Evolutionary conservation across 1,284 basidiomycete genomes (phyloP).

Genomic region (Vanrija sp.): DNA sequence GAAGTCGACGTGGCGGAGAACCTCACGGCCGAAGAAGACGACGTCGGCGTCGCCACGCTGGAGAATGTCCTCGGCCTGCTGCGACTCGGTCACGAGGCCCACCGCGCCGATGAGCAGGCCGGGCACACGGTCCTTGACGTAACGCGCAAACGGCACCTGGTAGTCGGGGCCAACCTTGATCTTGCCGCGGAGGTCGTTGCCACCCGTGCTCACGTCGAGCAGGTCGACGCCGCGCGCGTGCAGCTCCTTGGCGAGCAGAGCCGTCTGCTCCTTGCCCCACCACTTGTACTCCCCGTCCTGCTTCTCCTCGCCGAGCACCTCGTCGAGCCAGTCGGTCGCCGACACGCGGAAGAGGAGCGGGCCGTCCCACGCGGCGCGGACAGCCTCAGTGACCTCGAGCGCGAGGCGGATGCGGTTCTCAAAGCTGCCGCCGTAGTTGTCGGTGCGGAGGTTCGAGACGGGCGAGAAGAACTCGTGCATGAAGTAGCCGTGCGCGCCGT

Average conservation of each 20-base stretch:
- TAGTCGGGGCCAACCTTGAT: slow-evolving; percentile 63
- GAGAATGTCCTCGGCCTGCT: slow-evolving; percentile 65
- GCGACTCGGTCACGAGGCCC: slow-evolving; percentile 64
- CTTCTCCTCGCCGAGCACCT: slow-evolving; percentile 41
- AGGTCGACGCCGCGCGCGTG: slow-evolving; percentile 64
- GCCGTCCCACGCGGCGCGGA: slow-evolving; percentile 61
- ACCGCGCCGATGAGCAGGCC: slow-evolving; percentile 62
- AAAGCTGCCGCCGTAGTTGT: slow-evolving; percentile 67
- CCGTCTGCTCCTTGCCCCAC: slow-evolving; percentile 68
- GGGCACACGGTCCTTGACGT: slow-evolving; percentile 61
- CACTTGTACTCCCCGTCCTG: slow-evolving; percentile 49
- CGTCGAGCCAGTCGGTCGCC: slow-evolving; percentile 70
- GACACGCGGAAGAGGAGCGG: slow-evolving; percentile 72
- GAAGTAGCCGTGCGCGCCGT: slow-evolving; percentile 67
- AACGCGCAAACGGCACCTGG: slow-evolving; percentile 66
- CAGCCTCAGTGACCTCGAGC: slow-evolving; percentile 56
- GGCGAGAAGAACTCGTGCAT: slow-evolving; percentile 64
- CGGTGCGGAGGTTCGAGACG: slow-evolving; percentile 63
- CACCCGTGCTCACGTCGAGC: slow-evolving; percentile 66
- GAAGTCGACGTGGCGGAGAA: slow-evolving; percentile 47
- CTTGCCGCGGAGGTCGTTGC: slow-evolving; percentile 60
- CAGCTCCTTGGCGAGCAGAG: slow-evolving; percentile 57
- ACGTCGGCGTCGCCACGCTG: slow-evolving; percentile 64
- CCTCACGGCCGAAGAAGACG: slow-evolving; percentile 62
- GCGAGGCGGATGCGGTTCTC: slow-evolving; percentile 68